Percentiles rank a stretch among this genome's conserved stretches.
Evolutionary conservation across 2,329 filamentous ascomycete species (phyloP).

Genomic region (Chaetomium globosum): DNA sequence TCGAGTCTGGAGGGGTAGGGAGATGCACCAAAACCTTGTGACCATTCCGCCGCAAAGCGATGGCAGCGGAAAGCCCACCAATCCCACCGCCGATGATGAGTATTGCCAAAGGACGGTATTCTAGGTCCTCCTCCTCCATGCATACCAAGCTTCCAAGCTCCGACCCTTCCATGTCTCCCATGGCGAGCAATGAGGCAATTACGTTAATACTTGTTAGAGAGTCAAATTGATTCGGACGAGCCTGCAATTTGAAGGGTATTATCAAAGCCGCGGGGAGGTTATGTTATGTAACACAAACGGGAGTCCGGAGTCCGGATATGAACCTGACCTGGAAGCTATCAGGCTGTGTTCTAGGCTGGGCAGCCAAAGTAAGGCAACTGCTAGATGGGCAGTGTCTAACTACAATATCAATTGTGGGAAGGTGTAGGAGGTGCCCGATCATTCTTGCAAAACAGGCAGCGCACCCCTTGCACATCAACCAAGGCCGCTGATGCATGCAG

Average conservation of each 20-base stretch:
- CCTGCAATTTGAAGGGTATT: not conserved
- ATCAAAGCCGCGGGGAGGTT: not conserved
- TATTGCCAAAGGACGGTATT: conserved; percentile 10
- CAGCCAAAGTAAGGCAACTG: too few species aligned
- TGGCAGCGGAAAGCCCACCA: conserved; percentile 55
- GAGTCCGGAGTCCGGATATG: not conserved
- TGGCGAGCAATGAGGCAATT: not conserved
- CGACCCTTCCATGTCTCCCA: not conserved
- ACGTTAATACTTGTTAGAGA: not conserved
- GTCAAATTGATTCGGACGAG: not conserved
- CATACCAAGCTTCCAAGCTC: too few species aligned
- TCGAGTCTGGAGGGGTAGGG: not conserved
- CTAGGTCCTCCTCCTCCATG: not conserved
- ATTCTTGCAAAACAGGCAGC: too few species aligned
- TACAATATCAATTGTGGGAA: too few species aligned
- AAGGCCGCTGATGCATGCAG: too few species aligned
- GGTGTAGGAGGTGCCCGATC: too few species aligned
- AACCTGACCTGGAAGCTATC: not conserved
- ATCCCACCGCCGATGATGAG: conserved; percentile 51
- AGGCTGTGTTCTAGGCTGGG: too few species aligned
- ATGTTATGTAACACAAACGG: not conserved
- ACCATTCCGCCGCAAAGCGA: conserved; percentile 56
- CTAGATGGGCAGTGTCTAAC: too few species aligned
- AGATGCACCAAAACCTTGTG: conserved; percentile 48
- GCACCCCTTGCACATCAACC: too few species aligned